Evolutionary conservation across 495 filamentous ascomycete genomes (phyloP).

Genomic region (Trichocladium antarcticum): DNA sequence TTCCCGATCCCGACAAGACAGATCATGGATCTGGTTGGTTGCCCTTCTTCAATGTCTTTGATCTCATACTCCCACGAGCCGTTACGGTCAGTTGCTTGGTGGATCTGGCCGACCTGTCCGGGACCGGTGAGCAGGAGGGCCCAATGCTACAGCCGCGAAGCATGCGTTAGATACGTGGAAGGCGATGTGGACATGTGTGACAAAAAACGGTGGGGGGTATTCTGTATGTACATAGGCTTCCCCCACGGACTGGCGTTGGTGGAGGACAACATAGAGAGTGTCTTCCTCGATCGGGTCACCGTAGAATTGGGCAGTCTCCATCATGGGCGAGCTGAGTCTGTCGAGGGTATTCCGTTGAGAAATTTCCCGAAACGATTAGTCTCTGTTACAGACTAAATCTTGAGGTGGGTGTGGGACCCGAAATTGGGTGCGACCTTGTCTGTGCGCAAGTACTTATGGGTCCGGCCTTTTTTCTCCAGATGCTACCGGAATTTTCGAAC

Average conservation of each 20-base stretch:
- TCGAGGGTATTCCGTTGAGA: no score
- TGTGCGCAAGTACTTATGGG: no score
- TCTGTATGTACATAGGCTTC: neutral
- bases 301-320: no score
- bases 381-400: no score
- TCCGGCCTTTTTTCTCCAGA: no score
- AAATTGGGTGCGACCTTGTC: no score
- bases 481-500: no score
- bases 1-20: neutral
- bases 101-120: neutral
- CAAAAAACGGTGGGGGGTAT: neutral
- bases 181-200: neutral
- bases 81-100: neutral
- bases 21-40: neutral
- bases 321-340: no score
- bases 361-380: no score
- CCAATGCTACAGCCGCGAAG: neutral
- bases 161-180: neutral
- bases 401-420: no score
- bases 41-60: neutral
- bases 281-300: neutral
- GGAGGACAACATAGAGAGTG: neutral
- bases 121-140: neutral
- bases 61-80: neutral
- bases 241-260: neutral